These are phyloP conservation scores for Penicillium sp. DNA, from an alignment of 2,329 filamentous ascomycete genomes.

Conservation along the genomic window DNA sequence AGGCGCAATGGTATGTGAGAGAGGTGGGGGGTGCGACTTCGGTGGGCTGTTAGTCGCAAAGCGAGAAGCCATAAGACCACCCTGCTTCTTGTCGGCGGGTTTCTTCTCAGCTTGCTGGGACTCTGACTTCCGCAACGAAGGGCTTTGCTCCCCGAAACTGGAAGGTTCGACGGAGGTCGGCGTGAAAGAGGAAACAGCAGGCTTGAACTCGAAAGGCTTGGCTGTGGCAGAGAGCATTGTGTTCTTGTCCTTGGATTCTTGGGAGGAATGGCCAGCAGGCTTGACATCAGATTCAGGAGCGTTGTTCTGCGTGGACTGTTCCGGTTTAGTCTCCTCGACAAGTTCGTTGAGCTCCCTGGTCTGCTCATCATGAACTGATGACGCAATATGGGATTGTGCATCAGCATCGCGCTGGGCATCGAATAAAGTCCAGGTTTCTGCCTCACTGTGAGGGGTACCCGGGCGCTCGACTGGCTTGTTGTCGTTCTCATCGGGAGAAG, in stretches of 20 bases:
- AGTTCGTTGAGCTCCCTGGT: slow-evolving; percentile 4
- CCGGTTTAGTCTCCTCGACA: slow-evolving; percentile 14
- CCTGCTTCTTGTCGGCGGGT: slow-evolving; percentile 15
- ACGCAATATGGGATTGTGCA: slow-evolving; percentile 53
- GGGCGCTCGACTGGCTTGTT: slow-evolving; percentile 35
- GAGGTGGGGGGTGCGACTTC: slow-evolving; percentile 14
- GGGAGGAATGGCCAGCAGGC: slow-evolving; percentile 14
- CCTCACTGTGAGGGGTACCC: slow-evolving; percentile 36
- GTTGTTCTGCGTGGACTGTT: slow-evolving; percentile 6
- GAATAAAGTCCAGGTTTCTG: slow-evolving; percentile 58
- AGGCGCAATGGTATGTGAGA: neutral
- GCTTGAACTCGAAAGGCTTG: slow-evolving; percentile 62
- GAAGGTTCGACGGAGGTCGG: slow-evolving; percentile 18
- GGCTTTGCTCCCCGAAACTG: slow-evolving; percentile 11
- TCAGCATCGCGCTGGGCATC: slow-evolving; percentile 55
- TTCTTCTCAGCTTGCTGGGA: slow-evolving; percentile 1
- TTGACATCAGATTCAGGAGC: slow-evolving; percentile 4
- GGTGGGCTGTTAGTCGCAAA: slow-evolving; percentile 34
- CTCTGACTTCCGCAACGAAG: slow-evolving; percentile 7
- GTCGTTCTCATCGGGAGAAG: slow-evolving; percentile 42
- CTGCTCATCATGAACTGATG: slow-evolving; percentile 37
- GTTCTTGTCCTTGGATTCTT: slow-evolving; percentile 37
- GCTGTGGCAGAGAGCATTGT: slow-evolving; percentile 69
- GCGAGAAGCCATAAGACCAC: slow-evolving; percentile 25
- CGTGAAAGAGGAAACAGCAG: slow-evolving; percentile 32